phyloP scores from a whole-genome alignment of 345 rosid genomes.

The Brassica cretica region DNA sequence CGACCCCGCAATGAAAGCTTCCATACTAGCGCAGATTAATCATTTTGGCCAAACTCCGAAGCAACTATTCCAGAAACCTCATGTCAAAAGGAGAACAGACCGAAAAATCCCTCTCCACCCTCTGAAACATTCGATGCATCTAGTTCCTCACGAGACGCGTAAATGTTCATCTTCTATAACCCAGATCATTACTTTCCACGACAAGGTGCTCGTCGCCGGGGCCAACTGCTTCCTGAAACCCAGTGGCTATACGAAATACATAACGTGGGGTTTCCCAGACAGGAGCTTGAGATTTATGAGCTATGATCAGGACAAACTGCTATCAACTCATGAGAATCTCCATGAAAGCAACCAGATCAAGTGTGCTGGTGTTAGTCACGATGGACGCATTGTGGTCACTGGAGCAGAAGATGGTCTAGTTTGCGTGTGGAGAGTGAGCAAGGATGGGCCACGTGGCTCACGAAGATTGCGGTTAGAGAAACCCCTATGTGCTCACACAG shows the following conservation, averaged over 20 bases:
- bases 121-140: conserved; percentile 74
- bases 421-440: conserved; percentile 83
- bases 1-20: conserved; percentile 98
- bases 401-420: conserved; percentile 93
- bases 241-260: conserved; percentile 76
- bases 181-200: conserved; percentile 75
- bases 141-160: conserved; percentile 83
- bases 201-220: conserved; percentile 81
- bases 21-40: conserved; percentile 96
- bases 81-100: conserved; percentile 74
- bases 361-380: conserved; percentile 84
- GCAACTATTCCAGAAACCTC: conserved; percentile 91
- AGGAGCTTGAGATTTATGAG: conserved; percentile 92
- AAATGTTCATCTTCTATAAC: conserved; percentile 66
- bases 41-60: conserved; percentile 99
- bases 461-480: conserved; percentile 65
- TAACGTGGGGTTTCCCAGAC: conserved; percentile 96
- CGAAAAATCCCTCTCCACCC: conserved; percentile 83
- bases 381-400: conserved; percentile 85
- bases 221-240: conserved; percentile 80
- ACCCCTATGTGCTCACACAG: conserved; percentile 79
- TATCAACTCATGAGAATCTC: conserved; percentile 94
- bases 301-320: conserved; percentile 92
- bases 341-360: conserved; percentile 91
- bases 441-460: conserved; percentile 60